These are phyloP conservation scores for Hordeum marinum DNA, from an alignment of 176 grass and related monocot genomes.

Conservation along the genomic window DNA sequence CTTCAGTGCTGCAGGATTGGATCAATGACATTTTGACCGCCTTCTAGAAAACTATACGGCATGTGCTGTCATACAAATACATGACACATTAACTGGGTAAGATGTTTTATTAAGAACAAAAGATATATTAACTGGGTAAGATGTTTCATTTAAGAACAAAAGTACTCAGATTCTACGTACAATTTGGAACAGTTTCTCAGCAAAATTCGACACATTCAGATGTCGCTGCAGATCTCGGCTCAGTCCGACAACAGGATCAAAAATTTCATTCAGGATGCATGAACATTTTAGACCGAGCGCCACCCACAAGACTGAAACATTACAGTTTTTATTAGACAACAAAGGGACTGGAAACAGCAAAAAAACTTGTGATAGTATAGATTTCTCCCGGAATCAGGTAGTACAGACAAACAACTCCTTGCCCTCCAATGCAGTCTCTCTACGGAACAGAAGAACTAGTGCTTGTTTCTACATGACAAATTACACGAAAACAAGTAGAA, in stretches of 20 bases:
- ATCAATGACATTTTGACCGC: too few species aligned
- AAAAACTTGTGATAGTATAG: not conserved
- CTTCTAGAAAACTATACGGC: too few species aligned
- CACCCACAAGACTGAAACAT: not conserved
- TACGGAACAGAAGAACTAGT: slow-evolving; percentile 9
- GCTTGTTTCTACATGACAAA: slow-evolving; percentile 19
- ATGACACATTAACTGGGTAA: too few species aligned
- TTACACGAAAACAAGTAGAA: slow-evolving; percentile 27
- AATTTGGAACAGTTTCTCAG: too few species aligned
- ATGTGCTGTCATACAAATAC: too few species aligned
- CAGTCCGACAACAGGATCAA: not conserved
- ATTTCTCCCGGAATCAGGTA: not conserved
- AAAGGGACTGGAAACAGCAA: not conserved
- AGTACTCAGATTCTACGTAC: too few species aligned
- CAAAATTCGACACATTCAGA: not conserved
- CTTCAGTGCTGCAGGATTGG: too few species aligned
- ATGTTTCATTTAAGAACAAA: too few species aligned
- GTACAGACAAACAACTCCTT: slow-evolving; percentile 16
- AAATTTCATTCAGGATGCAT: not conserved
- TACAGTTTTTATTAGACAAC: not conserved
- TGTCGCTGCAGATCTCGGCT: too few species aligned
- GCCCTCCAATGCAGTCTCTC: slow-evolving; percentile 11
- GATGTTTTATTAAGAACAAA: too few species aligned
- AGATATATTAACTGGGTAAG: too few species aligned
- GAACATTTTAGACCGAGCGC: not conserved